These are phyloP conservation scores for Aspergillus wentii DNA, from an alignment of 495 filamentous ascomycete species.

Conservation along the genomic window DNA sequence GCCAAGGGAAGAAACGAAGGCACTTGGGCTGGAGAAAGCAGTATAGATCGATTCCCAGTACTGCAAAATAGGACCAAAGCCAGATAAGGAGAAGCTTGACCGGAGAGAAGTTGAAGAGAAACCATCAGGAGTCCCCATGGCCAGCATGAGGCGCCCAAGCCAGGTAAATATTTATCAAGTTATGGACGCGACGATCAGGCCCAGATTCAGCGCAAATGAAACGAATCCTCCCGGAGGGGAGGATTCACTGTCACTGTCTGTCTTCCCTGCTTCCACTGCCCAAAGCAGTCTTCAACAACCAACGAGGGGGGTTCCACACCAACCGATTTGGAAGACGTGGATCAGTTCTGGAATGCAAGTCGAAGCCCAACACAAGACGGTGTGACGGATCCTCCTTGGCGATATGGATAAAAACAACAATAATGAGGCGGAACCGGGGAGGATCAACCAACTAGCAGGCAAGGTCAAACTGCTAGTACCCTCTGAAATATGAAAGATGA, in stretches of 20 bases:
- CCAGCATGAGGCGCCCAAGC: not conserved
- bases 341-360: slow-evolving; percentile 21
- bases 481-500: too few relatives aligned
- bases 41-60: slow-evolving; percentile 8
- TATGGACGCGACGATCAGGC: slow-evolving; percentile 9
- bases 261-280: too few relatives aligned
- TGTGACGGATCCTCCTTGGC: slow-evolving; percentile 18
- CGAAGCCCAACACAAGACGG: slow-evolving; percentile 16
- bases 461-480: too few relatives aligned
- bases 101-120: slow-evolving; percentile 4
- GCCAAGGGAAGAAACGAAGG: slow-evolving; percentile 14
- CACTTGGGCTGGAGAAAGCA: slow-evolving; percentile 5
- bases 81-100: slow-evolving; percentile 1
- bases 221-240: too few relatives aligned
- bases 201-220: slow-evolving; percentile 1
- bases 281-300: slow-evolving; percentile 5
- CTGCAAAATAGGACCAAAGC: slow-evolving; percentile 4
- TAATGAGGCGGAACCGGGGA: too few relatives aligned
- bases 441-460: too few relatives aligned
- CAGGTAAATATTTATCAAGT: slow-evolving; percentile 10
- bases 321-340: slow-evolving; percentile 8
- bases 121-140: slow-evolving; percentile 11
- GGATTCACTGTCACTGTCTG: too few relatives aligned
- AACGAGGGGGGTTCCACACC: slow-evolving; percentile 1
- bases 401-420: too few relatives aligned